Conservation (phyloP, 108 stramenopile species). For the Skeletonema marinoi region DNA sequence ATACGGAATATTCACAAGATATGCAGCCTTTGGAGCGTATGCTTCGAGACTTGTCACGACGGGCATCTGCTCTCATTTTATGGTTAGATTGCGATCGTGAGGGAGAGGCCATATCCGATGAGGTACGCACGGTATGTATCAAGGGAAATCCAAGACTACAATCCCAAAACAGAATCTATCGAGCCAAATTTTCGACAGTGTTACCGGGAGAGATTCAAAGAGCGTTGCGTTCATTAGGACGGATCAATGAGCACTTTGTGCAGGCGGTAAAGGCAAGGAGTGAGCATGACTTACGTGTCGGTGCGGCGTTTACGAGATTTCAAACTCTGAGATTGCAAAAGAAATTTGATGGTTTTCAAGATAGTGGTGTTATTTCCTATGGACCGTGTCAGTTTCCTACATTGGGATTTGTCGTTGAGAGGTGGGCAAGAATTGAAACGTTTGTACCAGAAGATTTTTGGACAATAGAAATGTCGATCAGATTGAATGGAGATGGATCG, state of each 20-base stretch:
- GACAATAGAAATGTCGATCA: constrained; percentile 77
- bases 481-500: constrained; percentile 47
- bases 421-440: constrained; percentile 93
- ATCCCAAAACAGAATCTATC: constrained; percentile 58
- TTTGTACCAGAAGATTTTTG: constrained; percentile 96
- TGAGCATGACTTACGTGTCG: constrained; percentile 95
- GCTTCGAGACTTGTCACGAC: constrained; percentile 50
- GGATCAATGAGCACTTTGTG: constrained; percentile 78
- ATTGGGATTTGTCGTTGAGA: constrained; percentile 98
- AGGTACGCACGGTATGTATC: constrained; percentile 87
- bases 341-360: constrained; percentile 76
- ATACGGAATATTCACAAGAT: constrained; percentile 69
- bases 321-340: constrained; percentile 95
- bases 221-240: constrained; percentile 74
- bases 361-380: constrained; percentile 81
- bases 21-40: constrained; percentile 78
- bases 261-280: constrained; percentile 90
- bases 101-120: constrained; percentile 94
- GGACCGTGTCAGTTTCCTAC: constrained; percentile 99
- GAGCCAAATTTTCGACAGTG: constrained; percentile 94
- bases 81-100: constrained; percentile 99
- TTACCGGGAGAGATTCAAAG: constrained; percentile 84
- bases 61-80: constrained; percentile 82
- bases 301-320: constrained; percentile 97
- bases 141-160: constrained; percentile 56